Conservation (phyloP, 345 rosid species). For the Raphanus raphanistrum region DNA sequence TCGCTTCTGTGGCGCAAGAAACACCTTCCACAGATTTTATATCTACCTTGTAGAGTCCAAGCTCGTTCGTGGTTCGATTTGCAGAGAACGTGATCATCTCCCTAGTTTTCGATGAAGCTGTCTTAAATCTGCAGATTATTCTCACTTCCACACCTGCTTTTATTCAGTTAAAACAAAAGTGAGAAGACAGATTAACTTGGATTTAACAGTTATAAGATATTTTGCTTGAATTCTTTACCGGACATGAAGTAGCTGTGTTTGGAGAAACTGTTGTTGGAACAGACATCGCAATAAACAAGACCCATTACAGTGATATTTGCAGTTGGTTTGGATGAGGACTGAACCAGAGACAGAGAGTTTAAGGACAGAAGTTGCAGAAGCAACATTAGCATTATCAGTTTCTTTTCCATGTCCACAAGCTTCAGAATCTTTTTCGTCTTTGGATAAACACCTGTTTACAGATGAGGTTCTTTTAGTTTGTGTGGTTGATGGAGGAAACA, state of each 20-base stretch:
- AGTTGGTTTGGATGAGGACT: constrained; percentile 34
- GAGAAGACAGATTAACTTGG: not conserved
- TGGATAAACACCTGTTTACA: constrained; percentile 33
- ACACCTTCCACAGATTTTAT: constrained; percentile 80
- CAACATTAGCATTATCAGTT: constrained; percentile 36
- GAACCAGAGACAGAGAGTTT: constrained; percentile 41
- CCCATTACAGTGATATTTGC: constrained; percentile 82
- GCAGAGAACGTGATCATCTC: constrained; percentile 75
- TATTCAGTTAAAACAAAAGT: not conserved
- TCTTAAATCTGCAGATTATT: constrained; percentile 73
- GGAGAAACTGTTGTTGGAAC: constrained; percentile 96
- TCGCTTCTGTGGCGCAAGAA: constrained; percentile 36
- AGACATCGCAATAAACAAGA: constrained; percentile 89
- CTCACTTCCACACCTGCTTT: constrained; percentile 79
- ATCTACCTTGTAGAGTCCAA: constrained; percentile 79
- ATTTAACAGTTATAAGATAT: not conserved
- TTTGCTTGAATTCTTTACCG: constrained; percentile 44
- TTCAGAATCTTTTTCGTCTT: not conserved
- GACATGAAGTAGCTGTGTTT: constrained; percentile 88
- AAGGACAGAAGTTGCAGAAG: constrained; percentile 47
- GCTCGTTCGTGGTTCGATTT: constrained; percentile 78
- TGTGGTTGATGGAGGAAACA: constrained; percentile 42
- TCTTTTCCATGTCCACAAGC: constrained; percentile 27
- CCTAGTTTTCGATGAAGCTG: constrained; percentile 57
- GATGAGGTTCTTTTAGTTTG: constrained; percentile 34